phyloP scores from a whole-genome alignment of 1,284 basidiomycete genomes.

The Trametes pubescens region DNA sequence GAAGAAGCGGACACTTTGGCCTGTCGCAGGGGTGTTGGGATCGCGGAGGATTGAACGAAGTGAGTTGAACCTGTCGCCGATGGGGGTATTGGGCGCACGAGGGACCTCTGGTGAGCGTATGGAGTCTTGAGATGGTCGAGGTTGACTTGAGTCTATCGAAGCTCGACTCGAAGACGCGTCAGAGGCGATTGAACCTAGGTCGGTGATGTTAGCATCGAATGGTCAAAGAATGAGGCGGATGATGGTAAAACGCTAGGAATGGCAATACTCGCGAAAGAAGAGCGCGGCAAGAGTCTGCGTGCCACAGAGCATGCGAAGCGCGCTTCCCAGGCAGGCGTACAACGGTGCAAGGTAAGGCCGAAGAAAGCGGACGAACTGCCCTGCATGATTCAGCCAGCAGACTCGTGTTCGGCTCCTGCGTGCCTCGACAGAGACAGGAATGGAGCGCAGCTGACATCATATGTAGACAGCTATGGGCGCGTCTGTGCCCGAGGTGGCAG shows the following conservation, averaged over 20 bases:
- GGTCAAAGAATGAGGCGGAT: neutral
- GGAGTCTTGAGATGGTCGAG: constrained; percentile 37
- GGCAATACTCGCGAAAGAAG: neutral
- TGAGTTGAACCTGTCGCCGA: constrained; percentile 46
- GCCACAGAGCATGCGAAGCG: neutral
- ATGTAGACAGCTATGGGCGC: constrained; percentile 4
- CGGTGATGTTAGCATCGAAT: constrained; percentile 7
- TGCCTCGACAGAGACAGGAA: neutral
- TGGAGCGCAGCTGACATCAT: constrained; percentile 16
- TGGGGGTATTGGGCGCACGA: constrained; percentile 39
- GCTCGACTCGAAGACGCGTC: constrained; percentile 51
- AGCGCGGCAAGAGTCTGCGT: neutral
- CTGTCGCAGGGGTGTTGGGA: constrained; percentile 74
- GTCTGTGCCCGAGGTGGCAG: constrained; percentile 1
- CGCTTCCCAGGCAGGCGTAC: too few relatives aligned
- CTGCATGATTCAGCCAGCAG: constrained; percentile 2
- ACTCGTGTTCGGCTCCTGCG: neutral
- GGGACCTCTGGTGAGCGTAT: constrained; percentile 34
- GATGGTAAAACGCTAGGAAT: too few relatives aligned
- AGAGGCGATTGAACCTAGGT: constrained; percentile 46
- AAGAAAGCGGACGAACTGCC: neutral
- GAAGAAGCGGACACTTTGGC: constrained; percentile 78
- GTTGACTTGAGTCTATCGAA: constrained; percentile 43
- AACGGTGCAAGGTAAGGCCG: neutral
- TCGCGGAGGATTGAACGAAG: constrained; percentile 76